These are phyloP conservation scores for Lecanosticta acicola DNA, from an alignment of 2,329 filamentous ascomycete species.

Conservation along the genomic window DNA sequence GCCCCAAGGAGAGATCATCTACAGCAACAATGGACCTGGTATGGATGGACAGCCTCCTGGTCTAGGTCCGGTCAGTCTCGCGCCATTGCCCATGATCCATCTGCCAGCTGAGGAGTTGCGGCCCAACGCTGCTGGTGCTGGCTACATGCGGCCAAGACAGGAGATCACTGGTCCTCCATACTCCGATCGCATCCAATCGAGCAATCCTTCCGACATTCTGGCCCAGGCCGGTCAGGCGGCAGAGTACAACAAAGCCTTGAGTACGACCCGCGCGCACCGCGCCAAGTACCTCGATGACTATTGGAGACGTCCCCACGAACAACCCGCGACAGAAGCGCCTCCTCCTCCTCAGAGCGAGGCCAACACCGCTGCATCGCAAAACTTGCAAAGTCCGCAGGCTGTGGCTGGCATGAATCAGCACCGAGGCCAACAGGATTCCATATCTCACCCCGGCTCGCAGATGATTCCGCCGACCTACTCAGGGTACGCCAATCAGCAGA, in stretches of 20 bases:
- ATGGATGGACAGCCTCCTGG: slow-evolving; percentile 33
- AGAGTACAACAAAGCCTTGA: slow-evolving; percentile 82
- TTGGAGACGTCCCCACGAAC: slow-evolving; percentile 77
- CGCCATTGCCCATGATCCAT: slow-evolving; percentile 79
- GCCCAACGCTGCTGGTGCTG: slow-evolving; percentile 73
- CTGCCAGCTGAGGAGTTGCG: slow-evolving; percentile 72
- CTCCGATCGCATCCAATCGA: slow-evolving; percentile 76
- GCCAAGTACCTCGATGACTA: slow-evolving; percentile 72
- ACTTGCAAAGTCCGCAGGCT: slow-evolving; percentile 43
- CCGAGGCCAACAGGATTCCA: slow-evolving; percentile 52
- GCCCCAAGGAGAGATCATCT: slow-evolving; percentile 80
- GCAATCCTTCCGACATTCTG: slow-evolving; percentile 70
- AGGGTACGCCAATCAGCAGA: slow-evolving; percentile 65
- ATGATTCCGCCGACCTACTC: slow-evolving; percentile 63
- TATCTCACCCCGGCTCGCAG: slow-evolving; percentile 47
- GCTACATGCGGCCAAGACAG: slow-evolving; percentile 78
- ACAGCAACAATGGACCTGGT: slow-evolving; percentile 59
- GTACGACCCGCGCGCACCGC: slow-evolving; percentile 72
- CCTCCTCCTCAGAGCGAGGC: slow-evolving; percentile 34
- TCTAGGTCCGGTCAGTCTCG: slow-evolving; percentile 64
- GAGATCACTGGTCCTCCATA: slow-evolving; percentile 84
- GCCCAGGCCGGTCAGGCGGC: slow-evolving; percentile 82
- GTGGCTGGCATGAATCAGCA: slow-evolving; percentile 50
- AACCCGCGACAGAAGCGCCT: slow-evolving; percentile 51
- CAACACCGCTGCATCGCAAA: slow-evolving; percentile 40